phyloP scores from a whole-genome alignment of 164 flowering plant genomes.

The Sedum album region DNA sequence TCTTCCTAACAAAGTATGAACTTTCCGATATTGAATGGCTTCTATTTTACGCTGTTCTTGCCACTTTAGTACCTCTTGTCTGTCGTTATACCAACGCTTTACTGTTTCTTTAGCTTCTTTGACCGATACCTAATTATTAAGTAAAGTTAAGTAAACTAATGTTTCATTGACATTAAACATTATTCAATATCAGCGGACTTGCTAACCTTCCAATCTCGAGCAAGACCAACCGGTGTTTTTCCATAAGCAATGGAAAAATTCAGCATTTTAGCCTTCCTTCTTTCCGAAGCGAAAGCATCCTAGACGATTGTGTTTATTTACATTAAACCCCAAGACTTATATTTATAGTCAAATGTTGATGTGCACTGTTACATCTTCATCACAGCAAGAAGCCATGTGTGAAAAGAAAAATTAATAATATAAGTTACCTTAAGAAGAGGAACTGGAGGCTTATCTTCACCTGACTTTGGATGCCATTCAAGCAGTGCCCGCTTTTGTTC shows the following conservation, averaged over 20 bases:
- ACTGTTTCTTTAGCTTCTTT: slow-evolving; percentile 86
- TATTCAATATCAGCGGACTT: neutral
- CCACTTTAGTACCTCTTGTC: slow-evolving; percentile 76
- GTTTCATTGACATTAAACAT: neutral
- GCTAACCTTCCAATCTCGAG: slow-evolving; percentile 92
- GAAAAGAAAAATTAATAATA: neutral
- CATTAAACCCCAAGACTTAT: neutral
- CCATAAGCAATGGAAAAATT: slow-evolving; percentile 99
- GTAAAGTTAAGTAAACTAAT: neutral
- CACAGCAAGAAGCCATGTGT: no score
- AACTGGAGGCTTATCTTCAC: slow-evolving; percentile 87
- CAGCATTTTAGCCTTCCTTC: slow-evolving; percentile 99
- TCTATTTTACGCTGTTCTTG: slow-evolving; percentile 61
- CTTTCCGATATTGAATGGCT: slow-evolving; percentile 30
- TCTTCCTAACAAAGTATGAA: slow-evolving; percentile 77
- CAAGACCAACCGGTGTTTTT: slow-evolving; percentile 80
- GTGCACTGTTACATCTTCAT: no score
- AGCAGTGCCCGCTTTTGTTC: slow-evolving; percentile 58
- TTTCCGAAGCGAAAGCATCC: slow-evolving; percentile 96
- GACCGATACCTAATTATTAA: slow-evolving; percentile 55
- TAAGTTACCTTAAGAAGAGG: slow-evolving; percentile 76
- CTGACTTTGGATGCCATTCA: slow-evolving; percentile 91
- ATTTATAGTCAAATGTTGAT: neutral
- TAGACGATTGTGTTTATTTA: slow-evolving; percentile 18
- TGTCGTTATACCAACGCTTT: slow-evolving; percentile 76